Evolutionary conservation across 2,329 filamentous ascomycete genomes (phyloP).

Genomic region (Penicillium crustosum): DNA sequence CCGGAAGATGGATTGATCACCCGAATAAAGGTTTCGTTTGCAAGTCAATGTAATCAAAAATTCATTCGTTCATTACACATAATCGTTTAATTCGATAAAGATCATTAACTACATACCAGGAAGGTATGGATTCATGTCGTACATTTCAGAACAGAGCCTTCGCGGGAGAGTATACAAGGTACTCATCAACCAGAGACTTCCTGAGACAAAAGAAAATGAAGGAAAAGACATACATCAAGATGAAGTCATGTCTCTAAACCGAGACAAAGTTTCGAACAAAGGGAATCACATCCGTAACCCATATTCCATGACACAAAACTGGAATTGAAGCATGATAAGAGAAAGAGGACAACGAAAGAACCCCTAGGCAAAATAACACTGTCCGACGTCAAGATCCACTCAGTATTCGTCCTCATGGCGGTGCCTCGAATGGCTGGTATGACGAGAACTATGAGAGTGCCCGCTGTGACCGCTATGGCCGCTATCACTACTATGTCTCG

Average conservation of each 20-base stretch:
- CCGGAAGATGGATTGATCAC: too few species aligned
- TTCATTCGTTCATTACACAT: neutral
- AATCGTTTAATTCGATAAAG: neutral
- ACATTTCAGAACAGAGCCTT: neutral
- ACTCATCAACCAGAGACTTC: too few species aligned
- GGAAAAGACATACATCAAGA: neutral
- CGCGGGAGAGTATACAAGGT: neutral
- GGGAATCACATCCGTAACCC: neutral
- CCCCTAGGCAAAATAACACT: neutral
- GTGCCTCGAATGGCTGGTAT: slow-evolving; percentile 20
- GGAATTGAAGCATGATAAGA: neutral
- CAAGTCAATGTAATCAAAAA: neutral
- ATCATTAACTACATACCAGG: neutral
- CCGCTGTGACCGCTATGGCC: neutral
- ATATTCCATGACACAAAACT: neutral
- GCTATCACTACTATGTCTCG: neutral
- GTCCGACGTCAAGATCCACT: neutral
- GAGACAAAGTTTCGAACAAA: neutral
- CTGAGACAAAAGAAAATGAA: neutral
- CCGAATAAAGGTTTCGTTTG: neutral
- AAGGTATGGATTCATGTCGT: neutral
- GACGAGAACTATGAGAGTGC: slow-evolving; percentile 5
- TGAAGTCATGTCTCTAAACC: neutral
- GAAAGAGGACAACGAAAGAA: neutral
- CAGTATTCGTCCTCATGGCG: slow-evolving; percentile 4